Conservation (phyloP, 1,284 basidiomycete species). For the Puccinia triticina region DNA sequence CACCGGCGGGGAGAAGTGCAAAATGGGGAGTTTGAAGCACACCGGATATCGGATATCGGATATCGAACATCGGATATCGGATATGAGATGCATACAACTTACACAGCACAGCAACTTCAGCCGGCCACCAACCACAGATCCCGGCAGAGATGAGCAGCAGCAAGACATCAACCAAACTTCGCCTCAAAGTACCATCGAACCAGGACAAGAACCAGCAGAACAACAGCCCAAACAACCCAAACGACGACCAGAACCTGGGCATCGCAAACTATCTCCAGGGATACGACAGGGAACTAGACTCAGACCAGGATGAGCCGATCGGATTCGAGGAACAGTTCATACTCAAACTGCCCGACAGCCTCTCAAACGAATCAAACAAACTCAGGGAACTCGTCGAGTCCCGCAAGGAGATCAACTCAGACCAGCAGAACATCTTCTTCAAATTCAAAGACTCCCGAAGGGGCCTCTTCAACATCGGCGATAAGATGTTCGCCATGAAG, state of each 20-base stretch:
- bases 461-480: conserved; percentile 84
- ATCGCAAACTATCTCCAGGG: conserved; percentile 39
- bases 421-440: conserved; percentile 84
- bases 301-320: conserved; percentile 81
- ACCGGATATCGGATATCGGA: too few species aligned
- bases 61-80: too few species aligned
- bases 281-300: conserved; percentile 94
- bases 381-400: conserved; percentile 73
- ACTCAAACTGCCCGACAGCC: conserved; percentile 81
- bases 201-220: conserved; percentile 8
- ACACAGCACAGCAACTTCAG: background rate
- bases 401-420: conserved; percentile 69
- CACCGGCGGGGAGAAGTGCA: too few species aligned
- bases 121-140: background rate
- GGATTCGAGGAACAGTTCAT: conserved; percentile 98
- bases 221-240: background rate
- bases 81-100: too few species aligned
- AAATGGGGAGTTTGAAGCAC: too few species aligned
- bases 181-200: conserved; percentile 7
- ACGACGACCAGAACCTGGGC: background rate
- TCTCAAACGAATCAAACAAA: conserved; percentile 64
- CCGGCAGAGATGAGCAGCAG: background rate
- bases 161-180: background rate
- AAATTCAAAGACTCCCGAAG: conserved; percentile 97
- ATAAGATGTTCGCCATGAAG: conserved; percentile 81